phyloP scores from a whole-genome alignment of 441 rosid genomes.

The Adansonia madagascariensis region DNA sequence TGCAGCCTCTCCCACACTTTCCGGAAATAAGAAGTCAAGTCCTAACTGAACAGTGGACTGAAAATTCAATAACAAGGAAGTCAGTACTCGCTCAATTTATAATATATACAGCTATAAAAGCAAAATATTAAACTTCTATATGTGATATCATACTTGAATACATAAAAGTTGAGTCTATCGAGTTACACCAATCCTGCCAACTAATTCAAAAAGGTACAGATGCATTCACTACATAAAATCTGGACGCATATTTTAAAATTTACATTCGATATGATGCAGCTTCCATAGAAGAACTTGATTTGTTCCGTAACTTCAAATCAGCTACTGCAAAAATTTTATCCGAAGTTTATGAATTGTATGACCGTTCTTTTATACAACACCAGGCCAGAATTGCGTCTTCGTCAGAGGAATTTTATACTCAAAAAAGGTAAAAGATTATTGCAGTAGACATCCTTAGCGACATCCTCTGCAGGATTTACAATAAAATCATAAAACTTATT shows the following conservation, averaged over 20 bases:
- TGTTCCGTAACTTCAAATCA: slow-evolving; percentile 2
- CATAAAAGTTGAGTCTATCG: background rate
- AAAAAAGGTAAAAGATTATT: background rate
- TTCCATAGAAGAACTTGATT: background rate
- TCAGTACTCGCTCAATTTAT: background rate
- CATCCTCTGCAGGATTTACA: slow-evolving; percentile 6
- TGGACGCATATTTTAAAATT: background rate
- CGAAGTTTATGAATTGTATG: background rate
- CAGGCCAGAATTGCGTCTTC: background rate
- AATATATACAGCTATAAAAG: background rate
- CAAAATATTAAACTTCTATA: background rate
- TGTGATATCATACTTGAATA: slow-evolving; percentile 1
- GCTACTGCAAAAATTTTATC: background rate
- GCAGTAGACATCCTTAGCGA: background rate
- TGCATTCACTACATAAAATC: background rate
- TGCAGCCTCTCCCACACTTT: slow-evolving; percentile 80
- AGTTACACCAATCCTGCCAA: background rate
- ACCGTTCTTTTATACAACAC: too few species aligned
- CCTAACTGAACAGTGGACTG: slow-evolving; percentile 92
- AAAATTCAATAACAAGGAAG: slow-evolving; percentile 33
- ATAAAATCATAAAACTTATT: background rate
- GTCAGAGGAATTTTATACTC: background rate
- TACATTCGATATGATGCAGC: background rate
- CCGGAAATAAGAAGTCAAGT: slow-evolving; percentile 92
- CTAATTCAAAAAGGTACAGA: background rate